Evolutionary conservation across 495 filamentous ascomycete species (phyloP), one percentile per base, ranked within the genome.

Genomic region (Recurvomyces mirabilis): DNA sequence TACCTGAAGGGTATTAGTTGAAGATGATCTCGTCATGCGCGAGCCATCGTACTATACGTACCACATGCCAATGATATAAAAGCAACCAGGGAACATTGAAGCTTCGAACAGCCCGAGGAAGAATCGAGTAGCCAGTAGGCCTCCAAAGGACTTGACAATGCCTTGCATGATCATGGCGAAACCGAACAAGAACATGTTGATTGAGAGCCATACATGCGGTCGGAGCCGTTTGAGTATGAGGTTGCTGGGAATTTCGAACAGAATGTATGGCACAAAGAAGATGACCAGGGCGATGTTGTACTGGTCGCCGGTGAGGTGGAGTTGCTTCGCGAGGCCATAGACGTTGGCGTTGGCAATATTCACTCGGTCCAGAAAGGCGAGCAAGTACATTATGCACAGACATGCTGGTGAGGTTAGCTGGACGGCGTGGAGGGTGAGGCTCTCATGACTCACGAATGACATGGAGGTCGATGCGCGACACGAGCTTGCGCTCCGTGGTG

Each of bases 61-160:
- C 26, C 26, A 40, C 37, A 40, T 40, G 14, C 38, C 46, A 26
- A 46, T 63, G 2, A 65, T 45, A 28, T 60, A 61, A 47, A 61
- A 58, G 63, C 63, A 72, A 51, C 73, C 85, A 1, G 86, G 85
- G 55, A 93, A 94, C 79, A 89, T 87, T 60, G 83, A 88, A 0
- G 83, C 77, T 64, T 96, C 88, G 45, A 87, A 87, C 3, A 94
- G 41, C 13, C 88, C 88, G 11, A 95, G 67, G 57, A 94, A 85
- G 69, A 93, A 94, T 11, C 84, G 29, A 1, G 85, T 86, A 2
- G 79, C 70, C 42, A 94, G 70, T 24, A 96, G 67, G 21, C 89
- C 87, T 46, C 68, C 65, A 67, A 83, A 94, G 52, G 75, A 91
- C 30, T 74, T 60, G 4, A 87, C 81, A 2, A 95, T 62, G 3